Evolutionary conservation across 2,329 filamentous ascomycete species (phyloP).

Genomic region (Leptographium wingfieldii): DNA sequence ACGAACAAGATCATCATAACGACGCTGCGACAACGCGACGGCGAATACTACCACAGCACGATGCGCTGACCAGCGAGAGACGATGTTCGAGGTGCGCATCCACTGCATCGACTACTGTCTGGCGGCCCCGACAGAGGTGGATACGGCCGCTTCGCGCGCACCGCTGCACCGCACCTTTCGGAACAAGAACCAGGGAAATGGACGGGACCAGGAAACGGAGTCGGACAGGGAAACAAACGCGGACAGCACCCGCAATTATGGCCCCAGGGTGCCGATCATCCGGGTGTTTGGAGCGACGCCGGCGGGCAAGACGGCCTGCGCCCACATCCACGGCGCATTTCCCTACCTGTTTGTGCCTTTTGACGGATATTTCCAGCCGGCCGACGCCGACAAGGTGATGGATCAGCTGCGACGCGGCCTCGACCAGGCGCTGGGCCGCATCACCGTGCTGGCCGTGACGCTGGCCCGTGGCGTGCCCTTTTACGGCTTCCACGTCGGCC

Average conservation of each 20-base stretch:
- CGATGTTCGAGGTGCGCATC: conserved; percentile 71
- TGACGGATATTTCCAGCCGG: background rate
- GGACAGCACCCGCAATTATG: background rate
- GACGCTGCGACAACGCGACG: background rate
- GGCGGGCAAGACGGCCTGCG: conserved; percentile 39
- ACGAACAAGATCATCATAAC: too few relatives aligned
- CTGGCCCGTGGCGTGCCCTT: conserved; percentile 89
- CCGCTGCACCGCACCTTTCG: conserved; percentile 10
- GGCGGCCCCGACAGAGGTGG: conserved; percentile 61
- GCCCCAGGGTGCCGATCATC: conserved; percentile 37
- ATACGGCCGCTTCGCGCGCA: conserved; percentile 48
- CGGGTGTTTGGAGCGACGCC: background rate
- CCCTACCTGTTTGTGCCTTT: conserved; percentile 72
- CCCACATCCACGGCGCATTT: conserved; percentile 89
- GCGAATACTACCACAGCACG: background rate
- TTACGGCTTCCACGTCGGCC: conserved; percentile 91
- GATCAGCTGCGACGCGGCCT: conserved; percentile 64
- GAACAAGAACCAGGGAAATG: background rate
- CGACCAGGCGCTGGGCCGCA: conserved; percentile 71
- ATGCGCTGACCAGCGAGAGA: background rate
- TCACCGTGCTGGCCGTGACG: conserved; percentile 69
- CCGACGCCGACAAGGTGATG: conserved; percentile 1
- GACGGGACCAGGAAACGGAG: background rate
- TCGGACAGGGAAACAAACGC: background rate
- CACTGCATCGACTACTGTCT: conserved; percentile 97